A percentile compares a stretch with the other conserved stretches of the same genome.
Evolutionary conservation across 164 flowering plant species (phyloP).

Genomic region (Echeveria elegans): DNA sequence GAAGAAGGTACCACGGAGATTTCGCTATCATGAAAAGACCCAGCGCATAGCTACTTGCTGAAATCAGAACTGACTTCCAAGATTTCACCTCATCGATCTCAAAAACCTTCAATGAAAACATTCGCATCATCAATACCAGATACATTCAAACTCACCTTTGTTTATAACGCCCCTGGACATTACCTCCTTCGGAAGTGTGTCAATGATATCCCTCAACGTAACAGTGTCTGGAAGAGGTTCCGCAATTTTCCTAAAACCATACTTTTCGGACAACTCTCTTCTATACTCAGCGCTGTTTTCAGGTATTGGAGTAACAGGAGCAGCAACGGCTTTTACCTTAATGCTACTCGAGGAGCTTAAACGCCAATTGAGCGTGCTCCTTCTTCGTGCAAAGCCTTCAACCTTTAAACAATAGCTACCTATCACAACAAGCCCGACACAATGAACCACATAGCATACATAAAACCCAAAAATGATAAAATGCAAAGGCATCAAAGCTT

Average conservation of each 20-base stretch:
- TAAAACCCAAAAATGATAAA: too few relatives aligned
- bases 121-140: neutral
- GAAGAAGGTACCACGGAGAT: conserved; percentile 96
- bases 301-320: conserved; percentile 34
- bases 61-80: conserved; percentile 68
- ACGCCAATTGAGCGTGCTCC: conserved; percentile 15
- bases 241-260: conserved; percentile 83
- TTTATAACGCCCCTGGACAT: neutral
- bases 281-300: conserved; percentile 41
- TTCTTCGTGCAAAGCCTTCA: conserved; percentile 30
- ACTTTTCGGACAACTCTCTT: conserved; percentile 46
- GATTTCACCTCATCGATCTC: conserved; percentile 81
- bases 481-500: too few relatives aligned
- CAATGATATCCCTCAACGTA: conserved; percentile 54
- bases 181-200: conserved; percentile 81
- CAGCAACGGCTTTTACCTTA: conserved; percentile 41
- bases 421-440: too few relatives aligned
- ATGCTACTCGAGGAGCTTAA: conserved; percentile 17
- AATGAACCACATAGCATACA: too few relatives aligned
- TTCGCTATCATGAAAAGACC: conserved; percentile 81
- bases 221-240: conserved; percentile 75
- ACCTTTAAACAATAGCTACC: too few relatives aligned
- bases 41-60: conserved; percentile 66
- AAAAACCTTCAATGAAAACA: conserved; percentile 46
- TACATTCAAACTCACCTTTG: neutral